Conservation (phyloP, 257 asterid species). For the Solanum pennellii region DNA sequence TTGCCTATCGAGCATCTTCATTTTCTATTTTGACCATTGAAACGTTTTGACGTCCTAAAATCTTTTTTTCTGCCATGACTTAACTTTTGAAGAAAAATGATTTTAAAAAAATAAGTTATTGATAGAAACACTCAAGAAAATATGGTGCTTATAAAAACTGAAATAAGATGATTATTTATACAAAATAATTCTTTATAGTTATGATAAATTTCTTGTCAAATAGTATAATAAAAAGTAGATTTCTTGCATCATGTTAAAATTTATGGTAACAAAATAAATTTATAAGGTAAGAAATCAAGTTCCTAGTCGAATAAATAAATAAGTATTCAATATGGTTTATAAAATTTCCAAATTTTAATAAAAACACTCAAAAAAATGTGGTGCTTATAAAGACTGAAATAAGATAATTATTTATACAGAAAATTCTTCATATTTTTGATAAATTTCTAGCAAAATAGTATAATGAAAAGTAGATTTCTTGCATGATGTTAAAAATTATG, state of each 20-base stretch:
- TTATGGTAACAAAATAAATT: too few species aligned
- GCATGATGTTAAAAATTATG: background rate
- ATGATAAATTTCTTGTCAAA: too few species aligned
- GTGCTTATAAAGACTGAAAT: background rate
- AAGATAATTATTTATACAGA: background rate
- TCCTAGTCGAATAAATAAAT: too few species aligned
- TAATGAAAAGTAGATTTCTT: background rate
- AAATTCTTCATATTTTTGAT: too few species aligned
- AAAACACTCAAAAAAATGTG: background rate
- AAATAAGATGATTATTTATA: background rate
- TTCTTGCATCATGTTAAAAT: too few species aligned
- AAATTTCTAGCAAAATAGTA: too few species aligned
- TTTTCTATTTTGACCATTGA: constrained; percentile 6
- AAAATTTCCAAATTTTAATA: background rate
- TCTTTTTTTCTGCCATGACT: constrained; percentile 1
- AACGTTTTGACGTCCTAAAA: constrained; percentile 22
- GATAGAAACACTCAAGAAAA: background rate
- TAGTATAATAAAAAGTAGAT: too few species aligned
- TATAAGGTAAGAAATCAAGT: too few species aligned
- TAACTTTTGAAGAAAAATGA: background rate
- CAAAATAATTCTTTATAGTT: too few species aligned
- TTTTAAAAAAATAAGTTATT: background rate
- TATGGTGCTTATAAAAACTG: background rate
- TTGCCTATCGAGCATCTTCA: constrained; percentile 9
- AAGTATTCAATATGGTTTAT: too few species aligned